Evolutionary conservation across 2,329 filamentous ascomycete species (phyloP), one percentile per base, ranked within the genome.

Genomic region (Neopestalotiopsis sp.): DNA sequence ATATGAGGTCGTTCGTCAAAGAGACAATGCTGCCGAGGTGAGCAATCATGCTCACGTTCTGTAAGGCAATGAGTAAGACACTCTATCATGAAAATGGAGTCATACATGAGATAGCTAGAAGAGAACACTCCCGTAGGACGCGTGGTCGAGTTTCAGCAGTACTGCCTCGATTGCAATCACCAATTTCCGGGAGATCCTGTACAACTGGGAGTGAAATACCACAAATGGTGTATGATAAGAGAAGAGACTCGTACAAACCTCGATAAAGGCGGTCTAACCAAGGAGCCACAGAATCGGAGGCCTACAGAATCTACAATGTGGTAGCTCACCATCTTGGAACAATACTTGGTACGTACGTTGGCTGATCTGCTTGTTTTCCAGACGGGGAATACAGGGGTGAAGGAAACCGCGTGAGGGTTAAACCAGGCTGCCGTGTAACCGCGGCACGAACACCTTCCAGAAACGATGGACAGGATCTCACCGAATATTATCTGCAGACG

Each of bases 241-340:
- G 34, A 7, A n/a, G 45, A 20, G 17, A 52, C 45, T n/a, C 14
- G 5, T 20, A 52, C 45, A 52, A 52, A 20, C 45, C 45, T 52
- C 45, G 45, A 52, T n/a, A 52, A 52, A 52, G 45, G 45, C 45
- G 45, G 45, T 52, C 45, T 52, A n/a, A n/a, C 17, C 17, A 52
- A 52, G 45, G 45, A 17, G 20, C 45, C 45, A 20, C 45, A 28
- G 45, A 17, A 38, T n/a, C 45, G 45, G 45, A 24, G 45, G 45
- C 45, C n/a, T 52, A 52, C 45, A 52, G 45, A 52, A 52, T 52
- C 45, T 52, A 52, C 45, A 52, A 52, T 52, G n/a, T 52, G 45
- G 45, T 52, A 52, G n/a, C 45, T 52, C 45, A 6, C 45, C 45
- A 52, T 52, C 45, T 52, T 52, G 45, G 45, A 52, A 52, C 14